These are phyloP conservation scores for Pseudocercospora pini-densiflorae DNA, from an alignment of 2,329 filamentous ascomycete genomes.

Conservation along the genomic window DNA sequence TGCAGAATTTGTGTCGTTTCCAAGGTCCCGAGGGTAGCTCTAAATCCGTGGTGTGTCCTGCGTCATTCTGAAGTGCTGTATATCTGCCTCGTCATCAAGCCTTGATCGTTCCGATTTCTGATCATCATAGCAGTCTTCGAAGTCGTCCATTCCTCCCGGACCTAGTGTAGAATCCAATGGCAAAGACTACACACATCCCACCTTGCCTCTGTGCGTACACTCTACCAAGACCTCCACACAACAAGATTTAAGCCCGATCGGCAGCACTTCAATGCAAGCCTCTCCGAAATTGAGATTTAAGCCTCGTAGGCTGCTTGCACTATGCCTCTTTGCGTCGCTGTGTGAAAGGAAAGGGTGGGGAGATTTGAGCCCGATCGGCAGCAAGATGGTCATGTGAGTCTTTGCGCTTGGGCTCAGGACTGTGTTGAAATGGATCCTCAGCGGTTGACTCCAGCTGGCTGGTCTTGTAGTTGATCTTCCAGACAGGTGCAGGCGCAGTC, in stretches of 20 bases:
- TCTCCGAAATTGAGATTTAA: constrained; percentile 11
- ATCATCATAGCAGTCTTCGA: too few species aligned
- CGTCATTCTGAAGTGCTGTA: too few species aligned
- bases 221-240: neutral
- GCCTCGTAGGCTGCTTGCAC: constrained; percentile 4
- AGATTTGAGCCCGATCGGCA: constrained; percentile 7
- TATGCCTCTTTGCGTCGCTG: constrained; percentile 8
- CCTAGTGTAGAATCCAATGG: neutral
- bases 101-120: too few species aligned
- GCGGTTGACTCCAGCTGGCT: neutral
- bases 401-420: neutral
- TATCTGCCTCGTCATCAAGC: too few species aligned
- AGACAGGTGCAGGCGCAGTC: neutral
- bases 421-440: neutral
- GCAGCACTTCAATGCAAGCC: constrained; percentile 4
- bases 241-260: constrained; percentile 10
- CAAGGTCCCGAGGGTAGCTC: too few species aligned
- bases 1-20: too few species aligned
- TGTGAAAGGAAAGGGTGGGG: neutral
- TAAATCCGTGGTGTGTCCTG: too few species aligned
- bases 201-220: neutral
- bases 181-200: neutral
- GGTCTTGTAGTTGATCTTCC: neutral
- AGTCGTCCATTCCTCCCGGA: too few species aligned
- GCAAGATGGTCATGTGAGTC: constrained; percentile 5